Evolutionary conservation across 2,329 filamentous ascomycete genomes (phyloP).

Genomic region (Penicillium capsulatum): DNA sequence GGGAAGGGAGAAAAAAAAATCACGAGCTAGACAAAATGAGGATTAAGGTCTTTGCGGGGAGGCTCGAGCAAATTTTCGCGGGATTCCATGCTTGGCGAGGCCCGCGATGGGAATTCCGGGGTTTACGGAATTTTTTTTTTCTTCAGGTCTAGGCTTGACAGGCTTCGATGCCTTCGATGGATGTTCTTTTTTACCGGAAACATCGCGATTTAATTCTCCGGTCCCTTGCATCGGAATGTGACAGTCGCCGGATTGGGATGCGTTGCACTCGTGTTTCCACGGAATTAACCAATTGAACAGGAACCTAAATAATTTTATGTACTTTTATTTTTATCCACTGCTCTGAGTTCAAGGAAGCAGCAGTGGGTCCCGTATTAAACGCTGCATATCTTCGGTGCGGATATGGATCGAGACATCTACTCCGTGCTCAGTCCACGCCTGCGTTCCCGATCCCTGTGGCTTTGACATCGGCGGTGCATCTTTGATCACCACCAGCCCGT

Average conservation of each 20-base stretch:
- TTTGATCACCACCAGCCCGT: conserved; percentile 20
- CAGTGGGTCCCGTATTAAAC: conserved; percentile 18
- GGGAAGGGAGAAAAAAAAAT: neutral
- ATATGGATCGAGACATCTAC: conserved; percentile 21
- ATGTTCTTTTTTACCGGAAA: too few species aligned
- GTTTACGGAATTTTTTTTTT: too few species aligned
- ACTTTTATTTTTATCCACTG: too few species aligned
- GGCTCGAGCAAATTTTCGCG: conserved; percentile 19
- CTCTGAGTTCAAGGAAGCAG: conserved; percentile 13
- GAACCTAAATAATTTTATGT: too few species aligned
- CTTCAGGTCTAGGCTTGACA: too few species aligned
- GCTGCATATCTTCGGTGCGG: conserved; percentile 19
- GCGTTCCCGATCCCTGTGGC: neutral
- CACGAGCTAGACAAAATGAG: conserved; percentile 12
- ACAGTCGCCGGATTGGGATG: too few species aligned
- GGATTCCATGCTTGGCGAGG: conserved; percentile 19
- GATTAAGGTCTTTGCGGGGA: conserved; percentile 16
- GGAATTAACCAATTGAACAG: too few species aligned
- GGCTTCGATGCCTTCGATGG: too few species aligned
- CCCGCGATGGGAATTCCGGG: conserved; percentile 3
- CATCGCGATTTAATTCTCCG: too few species aligned
- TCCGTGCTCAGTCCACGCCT: conserved; percentile 17
- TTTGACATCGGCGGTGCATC: conserved; percentile 11
- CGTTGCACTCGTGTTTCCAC: too few species aligned
- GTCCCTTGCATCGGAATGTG: too few species aligned